phyloP scores from a whole-genome alignment of 192 early-diverging fungal species.

The Coemansia sp. region DNA sequence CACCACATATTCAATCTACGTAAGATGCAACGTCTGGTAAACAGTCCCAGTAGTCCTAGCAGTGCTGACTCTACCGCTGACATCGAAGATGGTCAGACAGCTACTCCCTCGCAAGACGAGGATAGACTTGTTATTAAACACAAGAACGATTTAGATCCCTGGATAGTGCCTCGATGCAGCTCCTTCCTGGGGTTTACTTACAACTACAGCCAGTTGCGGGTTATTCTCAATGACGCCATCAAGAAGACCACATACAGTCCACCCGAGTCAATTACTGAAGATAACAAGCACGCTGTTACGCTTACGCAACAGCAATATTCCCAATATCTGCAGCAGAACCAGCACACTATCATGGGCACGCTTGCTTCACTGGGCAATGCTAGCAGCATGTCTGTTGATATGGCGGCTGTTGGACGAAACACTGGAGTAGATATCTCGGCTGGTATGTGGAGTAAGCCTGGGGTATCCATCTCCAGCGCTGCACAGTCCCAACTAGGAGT shows the following conservation, averaged over 20 bases:
- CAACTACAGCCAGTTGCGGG: slow-evolving; percentile 43
- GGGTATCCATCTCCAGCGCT: not conserved
- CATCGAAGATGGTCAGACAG: not conserved
- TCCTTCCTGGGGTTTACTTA: slow-evolving; percentile 52
- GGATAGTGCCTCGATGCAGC: slow-evolving; percentile 53
- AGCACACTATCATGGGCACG: not conserved
- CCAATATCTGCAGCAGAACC: slow-evolving; percentile 4
- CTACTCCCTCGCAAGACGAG: not conserved
- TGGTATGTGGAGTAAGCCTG: slow-evolving; percentile 4
- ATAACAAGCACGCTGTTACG: not conserved
- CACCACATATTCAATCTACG: slow-evolving; percentile 52
- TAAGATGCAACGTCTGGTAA: slow-evolving; percentile 40
- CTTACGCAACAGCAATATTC: not conserved
- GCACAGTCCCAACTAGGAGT: not conserved
- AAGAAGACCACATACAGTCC: slow-evolving; percentile 53
- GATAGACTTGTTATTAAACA: slow-evolving; percentile 23
- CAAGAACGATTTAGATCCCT: slow-evolving; percentile 40
- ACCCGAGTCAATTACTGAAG: slow-evolving; percentile 29
- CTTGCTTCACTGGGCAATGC: not conserved
- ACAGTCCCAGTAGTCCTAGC: not conserved
- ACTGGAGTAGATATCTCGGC: slow-evolving; percentile 8
- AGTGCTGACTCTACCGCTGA: not conserved
- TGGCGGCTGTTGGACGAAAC: not conserved
- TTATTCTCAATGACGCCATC: slow-evolving; percentile 45
- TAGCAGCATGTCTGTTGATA: not conserved